These are phyloP conservation scores for Magnolia officinalis DNA, from an alignment of 164 flowering plant species.

Conservation along the genomic window DNA sequence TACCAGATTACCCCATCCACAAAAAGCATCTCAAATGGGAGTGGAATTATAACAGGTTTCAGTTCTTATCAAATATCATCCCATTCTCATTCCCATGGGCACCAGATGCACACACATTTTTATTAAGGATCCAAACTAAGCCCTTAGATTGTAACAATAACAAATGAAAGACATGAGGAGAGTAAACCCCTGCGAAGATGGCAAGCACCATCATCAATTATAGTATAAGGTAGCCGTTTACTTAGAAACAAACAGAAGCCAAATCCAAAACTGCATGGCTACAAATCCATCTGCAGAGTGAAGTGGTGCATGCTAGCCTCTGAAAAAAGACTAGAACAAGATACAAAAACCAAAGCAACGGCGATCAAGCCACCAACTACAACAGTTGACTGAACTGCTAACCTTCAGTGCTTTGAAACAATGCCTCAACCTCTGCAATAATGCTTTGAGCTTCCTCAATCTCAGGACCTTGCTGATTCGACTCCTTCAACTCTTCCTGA, in stretches of 20 bases:
- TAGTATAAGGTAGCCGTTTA: not conserved
- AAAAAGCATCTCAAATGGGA: no score
- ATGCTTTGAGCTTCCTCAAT: slow-evolving; percentile 55
- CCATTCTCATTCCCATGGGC: no score
- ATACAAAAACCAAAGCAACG: not conserved
- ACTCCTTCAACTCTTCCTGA: slow-evolving; percentile 67
- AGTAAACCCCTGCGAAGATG: not conserved
- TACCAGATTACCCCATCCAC: no score
- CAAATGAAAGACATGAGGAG: not conserved
- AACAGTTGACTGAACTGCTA: slow-evolving; percentile 11
- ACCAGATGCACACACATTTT: no score
- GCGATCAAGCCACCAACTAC: not conserved
- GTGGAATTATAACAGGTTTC: no score
- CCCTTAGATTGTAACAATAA: no score
- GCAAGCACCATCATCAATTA: not conserved
- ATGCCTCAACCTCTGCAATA: slow-evolving; percentile 45
- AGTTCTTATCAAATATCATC: no score
- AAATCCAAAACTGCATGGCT: not conserved
- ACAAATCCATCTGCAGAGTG: not conserved
- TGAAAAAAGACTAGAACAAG: not conserved
- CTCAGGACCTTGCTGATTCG: slow-evolving; percentile 50
- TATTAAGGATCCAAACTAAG: no score
- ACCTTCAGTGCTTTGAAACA: slow-evolving; percentile 40
- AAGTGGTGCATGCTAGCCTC: not conserved
- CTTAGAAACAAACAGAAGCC: not conserved